Conservation (phyloP, 176 grass and related monocot genomes). For the Ensete ventricosum region DNA sequence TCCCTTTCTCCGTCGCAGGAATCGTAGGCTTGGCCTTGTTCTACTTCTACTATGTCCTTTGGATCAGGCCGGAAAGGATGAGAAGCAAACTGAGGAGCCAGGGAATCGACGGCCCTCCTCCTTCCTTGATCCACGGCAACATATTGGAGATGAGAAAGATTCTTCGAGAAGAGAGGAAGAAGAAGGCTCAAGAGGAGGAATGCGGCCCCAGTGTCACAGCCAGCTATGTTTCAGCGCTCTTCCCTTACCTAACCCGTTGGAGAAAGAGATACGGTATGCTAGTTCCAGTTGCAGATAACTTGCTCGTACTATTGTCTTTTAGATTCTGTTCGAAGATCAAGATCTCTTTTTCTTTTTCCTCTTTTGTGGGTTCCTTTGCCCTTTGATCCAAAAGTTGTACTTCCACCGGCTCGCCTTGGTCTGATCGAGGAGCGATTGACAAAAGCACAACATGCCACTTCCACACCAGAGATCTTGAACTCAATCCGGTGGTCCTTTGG, state of each 20-base stretch:
- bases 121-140: constrained; percentile 58
- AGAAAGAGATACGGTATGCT: constrained; percentile 48
- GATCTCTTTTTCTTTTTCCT: neutral
- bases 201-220: neutral
- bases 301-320: neutral
- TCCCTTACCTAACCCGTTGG: constrained; percentile 61
- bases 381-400: too few species aligned
- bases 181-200: constrained; percentile 5
- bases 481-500: too few species aligned
- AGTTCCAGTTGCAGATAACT: neutral
- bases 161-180: constrained; percentile 19
- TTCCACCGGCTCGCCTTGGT: too few species aligned
- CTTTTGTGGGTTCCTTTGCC: too few species aligned
- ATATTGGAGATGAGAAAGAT: constrained; percentile 59
- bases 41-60: constrained; percentile 32
- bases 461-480: too few species aligned
- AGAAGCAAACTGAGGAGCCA: constrained; percentile 51
- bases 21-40: constrained; percentile 26
- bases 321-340: neutral
- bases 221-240: constrained; percentile 37
- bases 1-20: constrained; percentile 14
- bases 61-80: constrained; percentile 36
- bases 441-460: too few species aligned
- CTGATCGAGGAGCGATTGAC: too few species aligned
- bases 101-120: constrained; percentile 63